These are phyloP conservation scores for Cymodocea nodosa DNA, from an alignment of 116 monocot genomes.

Conservation along the genomic window DNA sequence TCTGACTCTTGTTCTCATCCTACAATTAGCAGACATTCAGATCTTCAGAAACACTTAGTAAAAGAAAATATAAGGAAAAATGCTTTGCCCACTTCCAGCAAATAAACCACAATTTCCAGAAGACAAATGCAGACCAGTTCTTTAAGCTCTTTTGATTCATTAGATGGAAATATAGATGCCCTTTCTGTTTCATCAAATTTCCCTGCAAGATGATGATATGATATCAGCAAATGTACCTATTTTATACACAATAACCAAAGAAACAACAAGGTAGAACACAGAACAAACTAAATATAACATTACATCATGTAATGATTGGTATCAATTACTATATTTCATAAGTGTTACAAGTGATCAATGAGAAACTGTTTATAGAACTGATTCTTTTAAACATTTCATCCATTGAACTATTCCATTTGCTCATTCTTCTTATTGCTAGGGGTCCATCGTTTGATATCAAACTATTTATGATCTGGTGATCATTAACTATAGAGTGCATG, in stretches of 20 bases:
- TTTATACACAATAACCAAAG: too few relatives aligned
- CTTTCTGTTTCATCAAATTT: conserved; percentile 80
- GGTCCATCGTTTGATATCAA: too few relatives aligned
- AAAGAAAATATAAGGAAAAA: neutral
- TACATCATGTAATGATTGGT: too few relatives aligned
- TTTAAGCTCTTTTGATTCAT: conserved; percentile 52
- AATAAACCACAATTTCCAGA: neutral
- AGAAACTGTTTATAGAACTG: too few relatives aligned
- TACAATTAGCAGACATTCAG: conserved; percentile 13
- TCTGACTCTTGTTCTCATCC: conserved; percentile 94
- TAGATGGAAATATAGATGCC: conserved; percentile 45
- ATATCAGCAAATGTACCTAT: neutral
- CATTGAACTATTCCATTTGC: too few relatives aligned
- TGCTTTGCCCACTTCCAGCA: neutral
- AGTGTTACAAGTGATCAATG: too few relatives aligned
- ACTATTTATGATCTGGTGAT: too few relatives aligned
- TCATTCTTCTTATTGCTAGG: too few relatives aligned
- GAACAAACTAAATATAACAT: neutral
- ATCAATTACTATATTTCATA: too few relatives aligned
- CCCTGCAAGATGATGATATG: conserved; percentile 24
- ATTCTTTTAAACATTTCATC: too few relatives aligned
- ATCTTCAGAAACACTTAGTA: conserved; percentile 7
- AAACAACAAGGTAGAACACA: neutral
- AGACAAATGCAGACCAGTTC: conserved; percentile 46
- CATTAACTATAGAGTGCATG: too few relatives aligned